Evolutionary conservation across 2,329 filamentous ascomycete genomes (phyloP).

Genomic region (Neonectria neomacrospora): DNA sequence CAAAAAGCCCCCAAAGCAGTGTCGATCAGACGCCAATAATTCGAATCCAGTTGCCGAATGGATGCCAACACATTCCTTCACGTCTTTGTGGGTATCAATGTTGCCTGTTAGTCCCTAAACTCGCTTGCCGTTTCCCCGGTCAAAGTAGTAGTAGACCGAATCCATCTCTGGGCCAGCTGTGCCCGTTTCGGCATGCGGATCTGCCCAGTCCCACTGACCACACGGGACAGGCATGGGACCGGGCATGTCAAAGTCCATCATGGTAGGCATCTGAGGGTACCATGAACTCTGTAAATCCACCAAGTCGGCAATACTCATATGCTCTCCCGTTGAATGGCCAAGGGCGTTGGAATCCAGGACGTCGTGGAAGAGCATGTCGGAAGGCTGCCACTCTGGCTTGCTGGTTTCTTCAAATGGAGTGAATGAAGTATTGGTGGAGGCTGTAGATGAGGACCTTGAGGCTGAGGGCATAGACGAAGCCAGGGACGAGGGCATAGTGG

Average conservation of each 20-base stretch:
- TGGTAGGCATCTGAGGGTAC: conserved; percentile 45
- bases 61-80: not conserved
- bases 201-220: conserved; percentile 46
- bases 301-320: conserved; percentile 39
- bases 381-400: conserved; percentile 42
- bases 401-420: conserved; percentile 39
- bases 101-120: conserved; percentile 2
- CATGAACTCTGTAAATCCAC: conserved; percentile 43
- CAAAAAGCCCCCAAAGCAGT: not conserved
- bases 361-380: conserved; percentile 38
- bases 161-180: conserved; percentile 37
- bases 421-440: conserved; percentile 34
- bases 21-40: conserved; percentile 4
- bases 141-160: conserved; percentile 29
- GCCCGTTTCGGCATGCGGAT: conserved; percentile 33
- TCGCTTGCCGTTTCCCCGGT: conserved; percentile 22
- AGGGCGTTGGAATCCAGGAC: conserved; percentile 37
- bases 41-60: conserved; percentile 7
- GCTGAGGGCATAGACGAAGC: conserved; percentile 42
- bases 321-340: conserved; percentile 30
- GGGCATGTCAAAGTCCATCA: conserved; percentile 46
- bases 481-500: conserved; percentile 38
- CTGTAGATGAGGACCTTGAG: conserved; percentile 37
- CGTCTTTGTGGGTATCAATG: not conserved
- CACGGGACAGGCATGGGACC: conserved; percentile 37